Conservation (phyloP, 192 early-diverging fungal species). For the Coemansia sp. region DNA sequence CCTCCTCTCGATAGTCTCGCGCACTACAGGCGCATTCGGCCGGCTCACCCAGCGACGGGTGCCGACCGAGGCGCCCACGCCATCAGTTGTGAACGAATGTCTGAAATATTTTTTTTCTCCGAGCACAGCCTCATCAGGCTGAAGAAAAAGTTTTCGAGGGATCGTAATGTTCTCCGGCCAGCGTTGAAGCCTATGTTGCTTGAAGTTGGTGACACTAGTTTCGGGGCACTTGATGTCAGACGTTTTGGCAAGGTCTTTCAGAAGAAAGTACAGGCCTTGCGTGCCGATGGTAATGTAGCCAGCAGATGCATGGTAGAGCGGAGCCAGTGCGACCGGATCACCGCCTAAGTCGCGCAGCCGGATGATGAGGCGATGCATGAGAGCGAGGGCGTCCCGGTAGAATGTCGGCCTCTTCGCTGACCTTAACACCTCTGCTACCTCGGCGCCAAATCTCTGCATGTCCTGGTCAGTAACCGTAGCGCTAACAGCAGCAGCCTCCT, state of each 20-base stretch:
- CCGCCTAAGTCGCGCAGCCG: neutral
- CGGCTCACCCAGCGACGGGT: neutral
- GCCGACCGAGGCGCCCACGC: neutral
- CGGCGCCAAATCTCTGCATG: too few relatives aligned
- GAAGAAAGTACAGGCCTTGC: neutral
- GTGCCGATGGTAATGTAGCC: neutral
- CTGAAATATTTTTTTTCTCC: too few relatives aligned
- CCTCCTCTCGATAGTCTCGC: neutral
- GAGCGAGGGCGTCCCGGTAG: neutral
- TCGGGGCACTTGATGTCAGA: neutral
- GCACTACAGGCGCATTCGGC: neutral
- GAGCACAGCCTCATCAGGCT: neutral
- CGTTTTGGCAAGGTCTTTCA: neutral
- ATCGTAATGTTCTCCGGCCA: neutral
- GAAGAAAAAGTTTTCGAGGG: neutral
- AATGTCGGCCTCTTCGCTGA: neutral
- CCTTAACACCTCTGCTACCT: too few relatives aligned
- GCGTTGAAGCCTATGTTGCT: too few relatives aligned
- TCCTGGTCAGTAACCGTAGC: too few relatives aligned
- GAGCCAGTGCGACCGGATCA: neutral
- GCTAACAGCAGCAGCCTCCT: too few relatives aligned
- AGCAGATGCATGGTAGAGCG: neutral
- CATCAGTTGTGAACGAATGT: neutral
- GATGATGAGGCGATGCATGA: neutral
- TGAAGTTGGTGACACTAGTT: neutral